Conservation (phyloP, 768 basidiomycete species). For the Lentinula aciculospora region DNA sequence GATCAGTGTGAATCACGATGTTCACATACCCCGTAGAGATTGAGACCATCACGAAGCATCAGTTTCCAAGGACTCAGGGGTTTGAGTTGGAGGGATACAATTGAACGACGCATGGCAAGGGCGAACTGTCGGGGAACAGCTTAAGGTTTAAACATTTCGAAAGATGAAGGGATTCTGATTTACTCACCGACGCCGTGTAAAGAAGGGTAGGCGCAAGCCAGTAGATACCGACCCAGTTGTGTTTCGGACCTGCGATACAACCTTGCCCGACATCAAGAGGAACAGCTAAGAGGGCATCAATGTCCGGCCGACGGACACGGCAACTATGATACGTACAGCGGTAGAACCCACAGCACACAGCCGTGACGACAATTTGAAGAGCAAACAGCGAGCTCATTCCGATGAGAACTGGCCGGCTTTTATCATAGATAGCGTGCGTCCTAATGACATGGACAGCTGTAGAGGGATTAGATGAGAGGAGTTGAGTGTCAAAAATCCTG, state of each 20-base stretch:
- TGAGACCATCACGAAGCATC: slow-evolving; percentile 86
- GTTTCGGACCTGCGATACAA: slow-evolving; percentile 79
- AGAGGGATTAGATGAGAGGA: background rate
- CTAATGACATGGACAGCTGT: slow-evolving; percentile 70
- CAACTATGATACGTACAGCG: slow-evolving; percentile 40
- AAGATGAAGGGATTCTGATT: slow-evolving; percentile 2
- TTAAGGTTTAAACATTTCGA: background rate
- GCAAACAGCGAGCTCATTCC: slow-evolving; percentile 57
- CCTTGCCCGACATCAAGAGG: slow-evolving; percentile 72
- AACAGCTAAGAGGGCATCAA: slow-evolving; percentile 38
- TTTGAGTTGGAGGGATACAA: slow-evolving; percentile 52
- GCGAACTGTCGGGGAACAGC: slow-evolving; percentile 33
- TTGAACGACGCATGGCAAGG: slow-evolving; percentile 56
- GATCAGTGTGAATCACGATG: background rate
- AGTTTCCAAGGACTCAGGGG: slow-evolving; percentile 70
- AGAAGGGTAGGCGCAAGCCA: slow-evolving; percentile 76
- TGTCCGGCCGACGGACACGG: background rate
- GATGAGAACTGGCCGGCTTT: slow-evolving; percentile 45
- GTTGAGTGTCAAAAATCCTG: slow-evolving; percentile 9
- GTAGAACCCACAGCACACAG: slow-evolving; percentile 72
- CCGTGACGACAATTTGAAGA: slow-evolving; percentile 68
- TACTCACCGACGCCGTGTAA: slow-evolving; percentile 59
- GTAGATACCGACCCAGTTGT: slow-evolving; percentile 82
- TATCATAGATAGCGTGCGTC: slow-evolving; percentile 74
- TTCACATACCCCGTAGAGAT: slow-evolving; percentile 66